A percentile compares a stretch with the other conserved stretches of the same genome.
Evolutionary conservation across 306 rosid genomes (phyloP).

Genomic region (Ochetophila trinervis): DNA sequence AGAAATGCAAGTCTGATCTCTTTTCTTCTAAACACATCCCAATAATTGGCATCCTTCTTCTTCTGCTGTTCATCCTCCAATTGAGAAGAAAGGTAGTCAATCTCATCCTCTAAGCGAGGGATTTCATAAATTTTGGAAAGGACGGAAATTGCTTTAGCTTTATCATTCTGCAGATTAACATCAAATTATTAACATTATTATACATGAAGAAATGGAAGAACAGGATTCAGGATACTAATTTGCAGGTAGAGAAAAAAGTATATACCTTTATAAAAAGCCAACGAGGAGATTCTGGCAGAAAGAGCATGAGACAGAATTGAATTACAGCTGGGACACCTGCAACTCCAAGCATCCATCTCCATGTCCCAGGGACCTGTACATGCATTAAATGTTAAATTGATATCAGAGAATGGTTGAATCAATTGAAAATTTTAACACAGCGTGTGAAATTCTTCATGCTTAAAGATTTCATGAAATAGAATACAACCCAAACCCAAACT

Average conservation of each 20-base stretch:
- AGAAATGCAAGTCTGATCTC: conserved; percentile 83
- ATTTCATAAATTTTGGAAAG: conserved; percentile 68
- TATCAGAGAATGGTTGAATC: not conserved
- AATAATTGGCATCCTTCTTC: conserved; percentile 33
- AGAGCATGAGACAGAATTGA: conserved; percentile 77
- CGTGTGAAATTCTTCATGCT: not conserved
- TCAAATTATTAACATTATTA: conserved; percentile 2
- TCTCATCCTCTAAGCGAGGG: conserved; percentile 73
- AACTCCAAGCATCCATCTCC: conserved; percentile 98
- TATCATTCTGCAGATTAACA: conserved; percentile 43
- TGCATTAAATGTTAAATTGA: conserved; percentile 17
- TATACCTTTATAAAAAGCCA: conserved; percentile 83
- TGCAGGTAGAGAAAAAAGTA: not conserved
- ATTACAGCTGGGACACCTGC: conserved; percentile 74
- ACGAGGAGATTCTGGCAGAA: conserved; percentile 83
- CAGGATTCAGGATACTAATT: not conserved
- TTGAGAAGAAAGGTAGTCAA: conserved; percentile 55
- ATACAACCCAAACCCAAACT: not conserved
- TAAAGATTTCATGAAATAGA: not conserved
- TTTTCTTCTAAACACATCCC: conserved; percentile 60
- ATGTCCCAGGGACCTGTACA: conserved; percentile 76
- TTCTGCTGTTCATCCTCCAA: conserved; percentile 55
- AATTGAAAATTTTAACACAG: not conserved
- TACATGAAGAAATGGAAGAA: not conserved
- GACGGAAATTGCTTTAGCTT: conserved; percentile 59